phyloP scores from a whole-genome alignment of 305 asterid species.

The Fraxinus floribunda region DNA sequence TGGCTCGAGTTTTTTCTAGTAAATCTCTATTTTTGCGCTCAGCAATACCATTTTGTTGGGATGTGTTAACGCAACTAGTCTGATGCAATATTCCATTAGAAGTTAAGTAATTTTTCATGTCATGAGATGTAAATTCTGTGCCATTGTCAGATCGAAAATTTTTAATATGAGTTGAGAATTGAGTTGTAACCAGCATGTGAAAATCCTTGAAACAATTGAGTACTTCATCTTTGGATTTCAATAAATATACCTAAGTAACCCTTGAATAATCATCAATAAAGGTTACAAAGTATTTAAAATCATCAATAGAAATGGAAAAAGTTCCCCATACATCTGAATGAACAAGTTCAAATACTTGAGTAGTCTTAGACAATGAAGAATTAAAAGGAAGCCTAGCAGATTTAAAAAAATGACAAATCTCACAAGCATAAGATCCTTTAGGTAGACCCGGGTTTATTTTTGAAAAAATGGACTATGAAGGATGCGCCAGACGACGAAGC shows the following conservation, averaged over 20 bases:
- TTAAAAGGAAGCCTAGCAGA: neutral
- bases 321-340: neutral
- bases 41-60: neutral
- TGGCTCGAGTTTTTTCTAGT: too few relatives aligned
- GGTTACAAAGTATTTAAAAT: neutral
- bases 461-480: neutral
- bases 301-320: neutral
- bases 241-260: neutral
- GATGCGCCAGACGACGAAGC: neutral
- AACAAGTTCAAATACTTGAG: neutral
- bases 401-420: neutral
- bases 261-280: neutral
- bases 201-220: neutral
- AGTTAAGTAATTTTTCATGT: neutral
- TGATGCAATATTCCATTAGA: neutral
- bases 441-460: neutral
- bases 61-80: neutral
- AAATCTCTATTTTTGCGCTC: too few relatives aligned
- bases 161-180: too few relatives aligned
- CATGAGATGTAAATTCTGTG: neutral
- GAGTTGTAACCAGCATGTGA: neutral
- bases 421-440: neutral
- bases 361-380: neutral
- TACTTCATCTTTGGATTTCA: neutral
- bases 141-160: neutral